phyloP scores from a whole-genome alignment of 139 green algal genomes.

The Closterium sp. region DNA sequence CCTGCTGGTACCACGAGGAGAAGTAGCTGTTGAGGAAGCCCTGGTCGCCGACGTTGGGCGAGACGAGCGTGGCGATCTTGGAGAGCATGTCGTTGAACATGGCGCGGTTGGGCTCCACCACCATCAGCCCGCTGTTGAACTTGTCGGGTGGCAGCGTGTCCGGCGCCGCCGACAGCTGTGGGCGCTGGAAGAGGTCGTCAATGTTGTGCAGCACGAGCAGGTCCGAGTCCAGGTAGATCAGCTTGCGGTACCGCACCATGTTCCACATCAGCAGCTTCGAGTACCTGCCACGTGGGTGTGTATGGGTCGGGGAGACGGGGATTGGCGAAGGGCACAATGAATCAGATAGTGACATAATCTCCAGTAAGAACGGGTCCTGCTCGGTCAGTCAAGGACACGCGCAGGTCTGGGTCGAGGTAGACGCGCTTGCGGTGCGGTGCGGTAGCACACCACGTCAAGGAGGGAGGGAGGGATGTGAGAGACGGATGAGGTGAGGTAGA shows the following conservation, averaged over 20 bases:
- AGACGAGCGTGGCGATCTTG: neutral
- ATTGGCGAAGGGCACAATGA: no score
- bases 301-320: no score
- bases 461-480: no score
- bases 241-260: constrained; percentile 38
- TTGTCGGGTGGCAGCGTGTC: constrained; percentile 13
- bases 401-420: constrained; percentile 52
- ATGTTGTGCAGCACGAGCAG: constrained; percentile 45
- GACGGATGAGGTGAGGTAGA: no score
- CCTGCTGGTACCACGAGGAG: constrained; percentile 50
- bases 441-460: constrained; percentile 26
- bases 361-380: no score
- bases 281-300: neutral
- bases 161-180: constrained; percentile 13
- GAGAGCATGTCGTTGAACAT: constrained; percentile 35
- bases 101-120: constrained; percentile 26
- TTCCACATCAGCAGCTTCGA: constrained; percentile 38
- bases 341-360: no score
- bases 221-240: constrained; percentile 52
- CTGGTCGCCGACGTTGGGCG: constrained; percentile 57
- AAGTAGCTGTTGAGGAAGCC: constrained; percentile 79
- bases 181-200: constrained; percentile 45
- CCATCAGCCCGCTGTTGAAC: constrained; percentile 39
- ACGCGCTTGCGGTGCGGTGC: constrained; percentile 23
- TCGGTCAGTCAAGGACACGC: constrained; percentile 34